These are phyloP conservation scores for Alternaria postmessia DNA, from an alignment of 2,329 filamentous ascomycete species.

Conservation along the genomic window DNA sequence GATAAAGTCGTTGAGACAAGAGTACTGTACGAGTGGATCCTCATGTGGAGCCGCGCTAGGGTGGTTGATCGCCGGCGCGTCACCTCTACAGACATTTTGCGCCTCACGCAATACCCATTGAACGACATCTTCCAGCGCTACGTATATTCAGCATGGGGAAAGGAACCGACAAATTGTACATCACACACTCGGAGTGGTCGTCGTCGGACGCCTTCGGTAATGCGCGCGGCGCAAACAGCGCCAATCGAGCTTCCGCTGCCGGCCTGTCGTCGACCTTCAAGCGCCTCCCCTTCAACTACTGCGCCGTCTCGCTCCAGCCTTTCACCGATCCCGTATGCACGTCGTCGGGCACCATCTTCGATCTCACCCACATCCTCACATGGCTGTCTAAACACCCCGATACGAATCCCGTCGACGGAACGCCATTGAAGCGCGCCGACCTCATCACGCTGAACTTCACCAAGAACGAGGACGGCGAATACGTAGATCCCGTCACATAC, in stretches of 20 bases:
- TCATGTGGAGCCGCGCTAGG: constrained; percentile 3
- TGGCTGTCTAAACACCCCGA: constrained; percentile 95
- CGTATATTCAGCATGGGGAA: constrained; percentile 44
- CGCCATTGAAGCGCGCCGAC: constrained; percentile 79
- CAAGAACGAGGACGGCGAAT: constrained; percentile 89
- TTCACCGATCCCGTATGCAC: constrained; percentile 97
- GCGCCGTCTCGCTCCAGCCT: constrained; percentile 92
- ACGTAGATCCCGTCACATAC: constrained; percentile 95
- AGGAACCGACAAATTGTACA: constrained; percentile 61
- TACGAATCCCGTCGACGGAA: constrained; percentile 88
- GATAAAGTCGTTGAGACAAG: neutral
- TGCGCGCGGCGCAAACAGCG: constrained; percentile 73
- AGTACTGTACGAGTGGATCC: neutral
- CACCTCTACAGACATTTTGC: constrained; percentile 11
- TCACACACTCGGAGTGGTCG: constrained; percentile 98
- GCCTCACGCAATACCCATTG: neutral
- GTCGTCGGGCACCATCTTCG: constrained; percentile 85
- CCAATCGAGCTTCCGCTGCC: constrained; percentile 60
- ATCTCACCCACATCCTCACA: constrained; percentile 89
- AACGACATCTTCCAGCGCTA: neutral
- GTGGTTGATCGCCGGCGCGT: constrained; percentile 11
- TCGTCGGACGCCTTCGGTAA: constrained; percentile 89
- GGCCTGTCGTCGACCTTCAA: constrained; percentile 72
- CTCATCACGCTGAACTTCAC: constrained; percentile 90
- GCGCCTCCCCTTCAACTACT: constrained; percentile 96